These are phyloP conservation scores for Orychophragmus violaceus DNA, from an alignment of 345 rosid genomes.

Conservation along the genomic window DNA sequence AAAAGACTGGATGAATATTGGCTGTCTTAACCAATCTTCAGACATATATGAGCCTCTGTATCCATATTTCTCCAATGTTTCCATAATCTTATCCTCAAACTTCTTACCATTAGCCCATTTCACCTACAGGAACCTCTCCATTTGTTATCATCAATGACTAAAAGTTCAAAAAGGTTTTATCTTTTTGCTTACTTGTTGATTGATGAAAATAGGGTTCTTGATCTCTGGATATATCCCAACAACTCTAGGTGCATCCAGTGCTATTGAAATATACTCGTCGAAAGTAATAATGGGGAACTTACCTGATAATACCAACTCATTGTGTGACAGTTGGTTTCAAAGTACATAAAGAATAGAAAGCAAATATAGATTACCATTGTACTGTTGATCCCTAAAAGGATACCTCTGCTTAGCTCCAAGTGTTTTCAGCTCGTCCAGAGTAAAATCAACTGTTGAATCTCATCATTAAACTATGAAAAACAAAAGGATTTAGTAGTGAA, in stretches of 20 bases:
- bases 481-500: neutral
- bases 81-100: slow-evolving; percentile 72
- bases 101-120: slow-evolving; percentile 72
- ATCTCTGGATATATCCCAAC: slow-evolving; percentile 99
- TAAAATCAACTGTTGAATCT: slow-evolving; percentile 69
- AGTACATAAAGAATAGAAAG: neutral
- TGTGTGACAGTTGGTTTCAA: neutral
- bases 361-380: slow-evolving; percentile 47
- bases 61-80: slow-evolving; percentile 68
- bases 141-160: neutral
- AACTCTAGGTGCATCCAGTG: slow-evolving; percentile 71
- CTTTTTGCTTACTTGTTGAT: slow-evolving; percentile 61
- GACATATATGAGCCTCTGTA: slow-evolving; percentile 82
- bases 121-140: slow-evolving; percentile 41
- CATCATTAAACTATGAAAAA: too few relatives aligned
- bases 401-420: slow-evolving; percentile 78
- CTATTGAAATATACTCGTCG: slow-evolving; percentile 83
- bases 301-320: slow-evolving; percentile 42
- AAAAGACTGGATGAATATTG: slow-evolving; percentile 86
- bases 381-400: slow-evolving; percentile 75
- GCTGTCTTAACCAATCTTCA: slow-evolving; percentile 72
- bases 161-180: neutral
- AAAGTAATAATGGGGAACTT: slow-evolving; percentile 73
- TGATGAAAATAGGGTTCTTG: slow-evolving; percentile 80
- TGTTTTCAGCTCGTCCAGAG: slow-evolving; percentile 58